Evolutionary conservation across 2,329 filamentous ascomycete species (phyloP), one percentile per base, ranked within the genome.

Genomic region (Coleophoma cylindrospora): DNA sequence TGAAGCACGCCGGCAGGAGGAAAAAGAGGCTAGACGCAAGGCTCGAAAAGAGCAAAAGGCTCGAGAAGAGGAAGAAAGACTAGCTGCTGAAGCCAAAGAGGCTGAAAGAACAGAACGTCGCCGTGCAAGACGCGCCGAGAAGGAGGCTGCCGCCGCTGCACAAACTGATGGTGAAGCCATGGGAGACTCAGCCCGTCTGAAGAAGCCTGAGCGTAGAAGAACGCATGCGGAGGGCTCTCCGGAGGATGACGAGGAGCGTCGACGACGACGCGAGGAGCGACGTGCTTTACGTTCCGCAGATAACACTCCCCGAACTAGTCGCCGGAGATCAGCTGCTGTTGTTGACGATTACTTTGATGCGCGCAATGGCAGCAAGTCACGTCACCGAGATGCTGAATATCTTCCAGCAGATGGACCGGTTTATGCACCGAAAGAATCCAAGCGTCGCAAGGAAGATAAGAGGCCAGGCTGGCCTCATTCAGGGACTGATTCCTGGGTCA

Each of bases 401-500:
- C 46, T 59, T 15, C 56, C 60, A 17, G 56, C 56, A 4, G 61
- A 63, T 45, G 62, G 59, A 4, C 59, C 54, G 14, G 59, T 62
- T 13, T 57, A 61, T 36, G 22, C 36, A n/a, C 36, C 41, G 6
- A 60, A 54, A 45, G 56, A 57, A 45, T 57, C 61, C 8, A 60
- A 53, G 34, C 53, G 54, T 17, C 61, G 59, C 50, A 63, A 57
- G 48, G 48, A 32, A 45, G 19, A 27, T 14, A 44, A 58, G 21
- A 67, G 60, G 46, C 54, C 72, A 9, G 70, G 70, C 10, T 84
- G 81, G 81, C 81, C 81, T 15, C 78, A 83, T 61, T 83, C 77
- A 7, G 81, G 81, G 22, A 84, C 81, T 0, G 80, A 78, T 9
- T 84, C 80, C 0, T 85, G 82, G 82, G 81, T 84, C 4, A 83